Base-by-base conservation (phyloP, 768 basidiomycete genomes). In the Boletus edulis region DNA sequence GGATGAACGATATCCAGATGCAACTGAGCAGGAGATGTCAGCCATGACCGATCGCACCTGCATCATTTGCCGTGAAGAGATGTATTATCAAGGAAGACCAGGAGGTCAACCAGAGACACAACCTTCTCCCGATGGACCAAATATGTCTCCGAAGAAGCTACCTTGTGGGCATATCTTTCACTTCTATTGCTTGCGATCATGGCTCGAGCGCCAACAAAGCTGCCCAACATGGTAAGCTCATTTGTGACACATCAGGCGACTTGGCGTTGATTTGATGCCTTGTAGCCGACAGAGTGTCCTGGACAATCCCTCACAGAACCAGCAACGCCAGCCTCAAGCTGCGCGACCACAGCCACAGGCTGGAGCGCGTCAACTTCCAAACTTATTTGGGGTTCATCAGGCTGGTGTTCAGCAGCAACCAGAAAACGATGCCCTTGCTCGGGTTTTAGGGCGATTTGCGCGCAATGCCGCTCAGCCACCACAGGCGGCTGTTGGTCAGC, bases 121-220 rank as follows among this genome's bases (percentile, higher is more conserved):
- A 37, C 52, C 64, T 49, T 45, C 65, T 41, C 46, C 65, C 45
- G 86, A 91, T 59, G 91, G 91, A 12, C 91, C 92, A 10, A 98
- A 98, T 65, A 92, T 91, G 51, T 95, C 94, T 14, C 95, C 96
- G 3, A 99, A 99, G 76, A 95, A 93, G 68, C 77, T 99, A 22
- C 92, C 89, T 10, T 99, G 97, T 73, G 95, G 95, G 1, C 97
- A 99, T 70, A 86, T 97, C 41, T 99, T 99, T 76, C 97, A 99
- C 73, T 96, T 98, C 70, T 86, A 98, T 66, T 99, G 97, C 72
- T 81, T 99, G 58, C 82, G 94, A 39, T 95, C 93, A 20, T 99
- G 97, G 97, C 81, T 99, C 27, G 97, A 99, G 72, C 82, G 97
- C 42, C 97, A 99, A 70, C 97, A 98, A 72, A 98, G 91, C 62